These are phyloP conservation scores for Cichorium intybus DNA, from an alignment of 140 eudicot genomes.

Conservation along the genomic window DNA sequence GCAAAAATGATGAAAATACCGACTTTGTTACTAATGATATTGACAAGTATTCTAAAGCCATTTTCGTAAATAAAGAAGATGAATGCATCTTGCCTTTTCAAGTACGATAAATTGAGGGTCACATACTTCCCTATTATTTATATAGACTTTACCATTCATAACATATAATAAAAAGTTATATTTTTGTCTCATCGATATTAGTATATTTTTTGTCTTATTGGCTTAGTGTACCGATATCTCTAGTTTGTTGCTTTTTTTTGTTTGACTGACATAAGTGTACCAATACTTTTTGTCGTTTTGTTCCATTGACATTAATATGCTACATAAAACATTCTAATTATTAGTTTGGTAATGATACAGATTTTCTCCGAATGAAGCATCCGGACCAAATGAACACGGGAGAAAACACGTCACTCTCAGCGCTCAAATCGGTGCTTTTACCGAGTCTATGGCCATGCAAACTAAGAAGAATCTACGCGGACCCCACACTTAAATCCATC, in stretches of 20 bases:
- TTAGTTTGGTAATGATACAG: slow-evolving; percentile 26
- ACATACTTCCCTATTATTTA: too few relatives aligned
- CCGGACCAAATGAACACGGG: slow-evolving; percentile 40
- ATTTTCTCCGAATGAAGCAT: slow-evolving; percentile 69
- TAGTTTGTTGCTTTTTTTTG: too few relatives aligned
- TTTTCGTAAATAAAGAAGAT: too few relatives aligned
- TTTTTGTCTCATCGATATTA: too few relatives aligned
- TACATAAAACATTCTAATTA: slow-evolving; percentile 1
- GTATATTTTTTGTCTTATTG: too few relatives aligned
- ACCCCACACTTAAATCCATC: slow-evolving; percentile 57
- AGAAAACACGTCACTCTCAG: slow-evolving; percentile 47
- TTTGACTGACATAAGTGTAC: too few relatives aligned
- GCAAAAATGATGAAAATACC: not conserved
- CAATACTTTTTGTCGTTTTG: too few relatives aligned
- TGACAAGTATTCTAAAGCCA: not conserved
- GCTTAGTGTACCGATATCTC: too few relatives aligned
- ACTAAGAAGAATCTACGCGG: slow-evolving; percentile 54
- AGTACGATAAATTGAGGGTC: too few relatives aligned
- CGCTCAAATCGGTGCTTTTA: slow-evolving; percentile 36
- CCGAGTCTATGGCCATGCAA: slow-evolving; percentile 53
- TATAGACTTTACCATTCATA: too few relatives aligned
- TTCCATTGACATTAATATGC: not conserved
- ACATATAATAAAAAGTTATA: too few relatives aligned
- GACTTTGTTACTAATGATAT: too few relatives aligned
- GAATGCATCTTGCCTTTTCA: not conserved